phyloP scores from a whole-genome alignment of 225 moss, liverwort and hornwort genomes.

The Sphagnum tenellum region DNA sequence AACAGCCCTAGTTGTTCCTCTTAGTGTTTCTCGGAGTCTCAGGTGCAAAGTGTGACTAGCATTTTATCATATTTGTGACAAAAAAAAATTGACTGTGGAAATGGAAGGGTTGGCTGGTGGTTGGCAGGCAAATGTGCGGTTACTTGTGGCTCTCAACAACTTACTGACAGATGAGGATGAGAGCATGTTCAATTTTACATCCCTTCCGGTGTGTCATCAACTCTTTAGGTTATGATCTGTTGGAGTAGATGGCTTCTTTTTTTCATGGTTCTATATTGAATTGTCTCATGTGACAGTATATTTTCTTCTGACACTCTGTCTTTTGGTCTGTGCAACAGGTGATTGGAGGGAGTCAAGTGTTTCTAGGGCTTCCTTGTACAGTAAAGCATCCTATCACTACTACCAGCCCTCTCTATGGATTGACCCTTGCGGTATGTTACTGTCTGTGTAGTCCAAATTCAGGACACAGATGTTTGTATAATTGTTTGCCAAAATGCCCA shows the following conservation, averaged over 20 bases:
- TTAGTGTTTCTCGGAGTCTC: too few species aligned
- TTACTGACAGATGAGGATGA: conserved; percentile 49
- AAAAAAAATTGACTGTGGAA: background rate
- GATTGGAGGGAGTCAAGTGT: conserved; percentile 80
- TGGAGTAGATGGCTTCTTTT: too few species aligned
- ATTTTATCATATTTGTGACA: too few species aligned
- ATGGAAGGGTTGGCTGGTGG: too few species aligned
- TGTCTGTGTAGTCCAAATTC: too few species aligned
- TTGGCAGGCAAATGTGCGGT: conserved; percentile 56
- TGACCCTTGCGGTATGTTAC: conserved; percentile 14
- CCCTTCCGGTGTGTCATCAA: conserved; percentile 19
- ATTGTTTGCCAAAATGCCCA: too few species aligned
- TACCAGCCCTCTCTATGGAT: conserved; percentile 65
- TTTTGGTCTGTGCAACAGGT: conserved; percentile 38
- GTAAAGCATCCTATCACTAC: conserved; percentile 81
- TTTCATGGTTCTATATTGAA: too few species aligned
- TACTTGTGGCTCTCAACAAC: conserved; percentile 91
- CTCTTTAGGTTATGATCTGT: background rate
- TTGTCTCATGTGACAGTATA: too few species aligned
- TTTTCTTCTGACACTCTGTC: too few species aligned
- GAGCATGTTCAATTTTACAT: conserved; percentile 78
- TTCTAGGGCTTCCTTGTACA: conserved; percentile 70
- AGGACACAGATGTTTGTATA: too few species aligned
- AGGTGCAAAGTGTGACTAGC: too few species aligned
- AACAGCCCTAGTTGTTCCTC: too few species aligned